A percentile compares a stretch with the other conserved stretches of the same genome.
Conservation (phyloP, 495 filamentous ascomycete species). For the Astrothelium subdiscretum region DNA sequence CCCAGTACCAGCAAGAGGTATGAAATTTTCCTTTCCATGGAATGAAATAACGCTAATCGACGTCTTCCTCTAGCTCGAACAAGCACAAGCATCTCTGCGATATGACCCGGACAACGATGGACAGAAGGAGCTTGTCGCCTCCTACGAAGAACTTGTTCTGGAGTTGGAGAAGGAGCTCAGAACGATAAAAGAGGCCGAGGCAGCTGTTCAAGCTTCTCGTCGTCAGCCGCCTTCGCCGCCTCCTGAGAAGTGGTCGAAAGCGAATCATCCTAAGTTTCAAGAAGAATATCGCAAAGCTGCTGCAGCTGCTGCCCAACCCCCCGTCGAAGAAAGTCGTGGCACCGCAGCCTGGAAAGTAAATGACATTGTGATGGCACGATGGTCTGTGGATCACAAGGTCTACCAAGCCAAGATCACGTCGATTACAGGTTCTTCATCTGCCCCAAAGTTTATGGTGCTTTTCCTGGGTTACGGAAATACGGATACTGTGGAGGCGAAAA, state of each 20-base stretch:
- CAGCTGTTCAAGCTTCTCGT: conserved; percentile 32
- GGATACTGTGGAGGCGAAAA: conserved; percentile 72
- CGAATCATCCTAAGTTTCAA: conserved; percentile 39
- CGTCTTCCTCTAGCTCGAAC: conserved; percentile 56
- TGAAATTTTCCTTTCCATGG: conserved; percentile 10
- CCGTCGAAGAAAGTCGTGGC: conserved; percentile 18
- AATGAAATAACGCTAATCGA: neutral
- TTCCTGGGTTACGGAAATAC: conserved; percentile 85
- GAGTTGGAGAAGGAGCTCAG: conserved; percentile 37
- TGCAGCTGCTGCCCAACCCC: conserved; percentile 36
- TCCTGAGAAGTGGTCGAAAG: conserved; percentile 58
- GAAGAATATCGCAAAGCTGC: conserved; percentile 30
- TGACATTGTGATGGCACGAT: conserved; percentile 80
- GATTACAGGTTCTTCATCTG: conserved; percentile 77
- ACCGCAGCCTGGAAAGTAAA: conserved; percentile 62
- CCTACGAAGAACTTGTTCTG: conserved; percentile 67
- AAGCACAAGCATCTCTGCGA: conserved; percentile 61
- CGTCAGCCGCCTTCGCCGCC: conserved; percentile 36
- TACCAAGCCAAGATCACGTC: conserved; percentile 89
- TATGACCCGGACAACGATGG: conserved; percentile 76
- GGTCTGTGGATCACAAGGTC: conserved; percentile 83
- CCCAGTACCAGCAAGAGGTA: conserved; percentile 77
- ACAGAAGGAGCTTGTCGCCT: conserved; percentile 70
- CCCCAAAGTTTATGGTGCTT: conserved; percentile 83
- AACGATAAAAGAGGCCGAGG: conserved; percentile 40